phyloP scores from a whole-genome alignment of 208 protist species.

The Wallacemonas sp. region DNA sequence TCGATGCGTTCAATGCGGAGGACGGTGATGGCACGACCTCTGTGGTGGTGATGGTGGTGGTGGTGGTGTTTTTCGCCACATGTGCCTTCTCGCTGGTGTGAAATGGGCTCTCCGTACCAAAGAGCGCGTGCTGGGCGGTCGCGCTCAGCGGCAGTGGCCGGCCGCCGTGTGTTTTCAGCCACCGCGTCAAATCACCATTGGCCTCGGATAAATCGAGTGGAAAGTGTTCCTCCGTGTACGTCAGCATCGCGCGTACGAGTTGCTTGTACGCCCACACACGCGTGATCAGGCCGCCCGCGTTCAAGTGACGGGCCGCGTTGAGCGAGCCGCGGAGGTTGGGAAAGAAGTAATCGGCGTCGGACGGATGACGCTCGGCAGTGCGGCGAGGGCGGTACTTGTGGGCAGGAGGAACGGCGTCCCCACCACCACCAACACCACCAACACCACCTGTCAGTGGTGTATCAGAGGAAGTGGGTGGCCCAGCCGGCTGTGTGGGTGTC shows the following conservation, averaged over 20 bases:
- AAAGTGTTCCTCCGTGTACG: constrained; percentile 20
- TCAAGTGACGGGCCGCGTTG: constrained; percentile 26
- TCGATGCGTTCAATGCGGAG: too few species aligned
- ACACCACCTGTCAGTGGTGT: too few species aligned
- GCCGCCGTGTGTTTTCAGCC: constrained; percentile 5
- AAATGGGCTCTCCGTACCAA: not conserved
- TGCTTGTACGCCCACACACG: constrained; percentile 36
- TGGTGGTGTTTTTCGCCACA: not conserved
- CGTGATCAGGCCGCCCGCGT: constrained; percentile 32
- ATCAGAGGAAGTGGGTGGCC: too few species aligned
- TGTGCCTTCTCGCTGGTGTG: not conserved
- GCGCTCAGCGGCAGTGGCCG: not conserved
- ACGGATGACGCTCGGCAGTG: not conserved
- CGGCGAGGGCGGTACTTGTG: not conserved
- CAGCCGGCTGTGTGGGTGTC: too few species aligned
- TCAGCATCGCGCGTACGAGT: constrained; percentile 17
- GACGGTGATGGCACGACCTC: too few species aligned
- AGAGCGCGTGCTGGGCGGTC: not conserved
- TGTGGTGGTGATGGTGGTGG: not conserved
- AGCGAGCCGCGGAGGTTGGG: constrained; percentile 13
- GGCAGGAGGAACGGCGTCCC: not conserved
- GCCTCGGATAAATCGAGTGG: constrained; percentile 18
- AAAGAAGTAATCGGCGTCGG: constrained; percentile 22
- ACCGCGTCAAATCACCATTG: constrained; percentile 14
- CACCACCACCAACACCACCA: too few species aligned